Base-by-base conservation (phyloP, 2,329 filamentous ascomycete genomes). In the Fusarium sp. region DNA sequence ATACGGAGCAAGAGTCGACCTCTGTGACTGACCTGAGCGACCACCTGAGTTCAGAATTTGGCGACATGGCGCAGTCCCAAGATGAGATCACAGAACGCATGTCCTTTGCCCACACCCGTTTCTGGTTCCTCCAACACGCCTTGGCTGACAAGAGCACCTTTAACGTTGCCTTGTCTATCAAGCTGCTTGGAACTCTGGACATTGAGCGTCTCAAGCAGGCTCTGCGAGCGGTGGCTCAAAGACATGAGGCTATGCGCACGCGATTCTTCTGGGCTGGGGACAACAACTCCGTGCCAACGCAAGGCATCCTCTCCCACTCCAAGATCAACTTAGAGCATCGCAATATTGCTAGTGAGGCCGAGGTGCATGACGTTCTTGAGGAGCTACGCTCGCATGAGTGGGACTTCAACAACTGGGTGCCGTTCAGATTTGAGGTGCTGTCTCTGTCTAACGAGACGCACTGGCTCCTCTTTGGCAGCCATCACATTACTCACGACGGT, bases 21-120 rank as follows among this genome's bases (percentile, higher is more conserved):
- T n/a, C n/a, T n/a, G n/a, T n/a, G n/a, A n/a, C n/a, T n/a, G n/a
- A n/a, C n/a, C n/a, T n/a, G n/a, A n/a, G n/a, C n/a, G n/a, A n/a
- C n/a, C n/a, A n/a, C n/a, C n/a, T n/a, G n/a, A n/a, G n/a, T n/a
- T n/a, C n/a, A n/a, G n/a, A n/a, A n/a, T n/a, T n/a, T n/a, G n/a
- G n/a, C n/a, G n/a, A n/a, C n/a, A n/a, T n/a, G n/a, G n/a, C n/a
- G n/a, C n/a, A n/a, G n/a, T n/a, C n/a, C n/a, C n/a, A n/a, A n/a
- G n/a, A n/a, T n/a, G 28, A 30, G 28, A 30, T 8, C 28, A 30
- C 28, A 9, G 28, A 30, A 12, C 28, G 9, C 9, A 77, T 83
- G 59, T 82, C 81, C 4, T 74, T 75, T n/a, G 76, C 70, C 9
- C 81, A 83, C 63, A 73, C 76, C 0, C 71, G 80, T 0, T 80